Base-by-base conservation (phyloP, 2,329 filamentous ascomycete genomes). In the Coniochaeta ligniaria region DNA sequence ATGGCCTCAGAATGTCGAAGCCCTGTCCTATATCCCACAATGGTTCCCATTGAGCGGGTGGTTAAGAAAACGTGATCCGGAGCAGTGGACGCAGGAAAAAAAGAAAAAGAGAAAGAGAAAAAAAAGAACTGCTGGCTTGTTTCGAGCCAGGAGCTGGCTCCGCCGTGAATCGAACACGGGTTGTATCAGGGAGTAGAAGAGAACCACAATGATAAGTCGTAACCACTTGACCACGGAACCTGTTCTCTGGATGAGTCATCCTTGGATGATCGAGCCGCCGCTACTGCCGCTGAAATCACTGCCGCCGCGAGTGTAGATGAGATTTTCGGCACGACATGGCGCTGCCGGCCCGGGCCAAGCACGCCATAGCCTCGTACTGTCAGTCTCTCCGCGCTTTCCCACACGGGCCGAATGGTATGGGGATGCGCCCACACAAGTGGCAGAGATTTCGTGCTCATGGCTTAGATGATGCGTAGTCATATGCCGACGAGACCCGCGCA, bases 111-210 rank as follows among this genome's bases (percentile, higher is more conserved):
- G 3, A 36, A 36, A 36, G 12, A 36, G 2, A 52, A 31, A 52
- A 52, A 52, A n/a, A 31, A 28, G 24, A 28, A 6, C 9, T 28
- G n/a, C 24, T 14, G 6, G 5, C n/a, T 3, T 14, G 35, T n/a
- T 8, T 31, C 14, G 14, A 26, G 20, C 8, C 12, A 5, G 17
- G 26, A 22, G 26, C 14, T 52, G 47, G 47, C 47, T 31, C 47
- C 47, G 54, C 54, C 54, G 54, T 57, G 54, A 57, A 57, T 57
- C 54, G 54, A 57, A 57, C 54, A 57, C 54, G 54, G 54, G 54
- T 38, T 38, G 33, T 4, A 12, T 36, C 54, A 31, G 54, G 20
- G 26, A 36, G 52, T 45, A 47, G 43, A n/a, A n/a, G 6, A 50
- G 6, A 26, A 26, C 45, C 45, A 50, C 45, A 50, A 50, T 22